These are phyloP conservation scores for Diutina catenulata DNA, from an alignment of 1,139 yeast species.

Conservation along the genomic window DNA sequence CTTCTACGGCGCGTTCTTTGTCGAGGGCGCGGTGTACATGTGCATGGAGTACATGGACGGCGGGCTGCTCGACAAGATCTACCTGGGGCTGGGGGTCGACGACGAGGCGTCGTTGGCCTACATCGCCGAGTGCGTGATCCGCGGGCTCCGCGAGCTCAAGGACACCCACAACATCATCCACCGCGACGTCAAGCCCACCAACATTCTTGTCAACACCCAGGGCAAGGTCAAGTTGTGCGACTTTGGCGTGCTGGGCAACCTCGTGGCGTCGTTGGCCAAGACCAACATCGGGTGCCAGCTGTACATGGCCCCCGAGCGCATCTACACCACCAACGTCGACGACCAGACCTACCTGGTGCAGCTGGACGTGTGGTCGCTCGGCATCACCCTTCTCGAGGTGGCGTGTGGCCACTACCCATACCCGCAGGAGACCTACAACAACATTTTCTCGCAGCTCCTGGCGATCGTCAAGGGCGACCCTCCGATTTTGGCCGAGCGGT, in stretches of 20 bases:
- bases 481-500: slow-evolving; percentile 52
- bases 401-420: slow-evolving; percentile 91
- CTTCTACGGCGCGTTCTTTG: slow-evolving; percentile 93
- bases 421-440: slow-evolving; percentile 85
- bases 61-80: slow-evolving; percentile 82
- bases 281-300: slow-evolving; percentile 98
- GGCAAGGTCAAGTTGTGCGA: slow-evolving; percentile 93
- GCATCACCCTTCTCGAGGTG: slow-evolving; percentile 77
- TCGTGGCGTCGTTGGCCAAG: slow-evolving; percentile 90
- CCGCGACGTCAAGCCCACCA: slow-evolving; percentile 95
- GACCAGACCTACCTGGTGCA: slow-evolving; percentile 84
- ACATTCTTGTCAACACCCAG: slow-evolving; percentile 64
- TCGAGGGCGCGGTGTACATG: slow-evolving; percentile 96
- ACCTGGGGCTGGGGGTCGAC: slow-evolving; percentile 66
- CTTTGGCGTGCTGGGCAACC: slow-evolving; percentile 92
- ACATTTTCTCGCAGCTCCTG: slow-evolving; percentile 83
- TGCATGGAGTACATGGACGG: slow-evolving; percentile 99
- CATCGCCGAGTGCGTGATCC: slow-evolving; percentile 70
- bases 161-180: slow-evolving; percentile 86
- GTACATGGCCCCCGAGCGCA: slow-evolving; percentile 98
- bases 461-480: slow-evolving; percentile 97
- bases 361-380: slow-evolving; percentile 94
- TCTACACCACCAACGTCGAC: slow-evolving; percentile 44
- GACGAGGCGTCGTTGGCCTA: slow-evolving; percentile 69
- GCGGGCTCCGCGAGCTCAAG: slow-evolving; percentile 76